Evolutionary conservation across 495 filamentous ascomycete genomes (phyloP), one percentile per base, ranked within the genome.

Genomic region (Podospora pseudoanserina): DNA sequence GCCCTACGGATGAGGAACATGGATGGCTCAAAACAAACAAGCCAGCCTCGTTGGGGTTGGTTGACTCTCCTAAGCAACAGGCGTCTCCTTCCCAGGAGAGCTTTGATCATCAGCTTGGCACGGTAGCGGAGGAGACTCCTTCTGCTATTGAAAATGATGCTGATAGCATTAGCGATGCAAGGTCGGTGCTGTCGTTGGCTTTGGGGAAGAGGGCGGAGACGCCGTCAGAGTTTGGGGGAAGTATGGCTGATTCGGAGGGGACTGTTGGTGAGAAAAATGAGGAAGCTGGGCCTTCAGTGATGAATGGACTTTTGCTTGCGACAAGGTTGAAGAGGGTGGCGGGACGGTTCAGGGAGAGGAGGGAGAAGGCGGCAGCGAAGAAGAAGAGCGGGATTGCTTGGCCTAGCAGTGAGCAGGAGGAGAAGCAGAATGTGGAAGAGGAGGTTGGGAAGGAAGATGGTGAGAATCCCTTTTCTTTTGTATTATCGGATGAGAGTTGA

Each of bases 351-450:
- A 55, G 20, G 26, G 11, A 6, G 62, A 65, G 11, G 27, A 55
- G 27, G 4, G 6, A n/a, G 63, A 65, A 4, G 63, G 39, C 9
- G 9, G 7, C 15, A 11, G 9, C 13, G 39, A 49, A 49, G 9
- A 49, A 16, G 39, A 70, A 6, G 56, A 18, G 56, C 20, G 56
- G 56, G 56, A 49, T 49, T 49, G 13, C 56, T 5, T 59, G 56
- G 56, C 56, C 56, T 59, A 59, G 56, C 20, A 59, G 26, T 59
- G 39, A 49, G 55, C 6, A 20, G 55, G 26, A 55, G 65, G 72
- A 72, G 49, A 65, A 69, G 0, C 73, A 71, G 64, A 76, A 76
- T 63, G 69, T 67, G 32, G 72, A 73, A 59, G 73, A 73, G 49
- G 69, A 70, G 61, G 67, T n/a, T n/a, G 55, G 7, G 39, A 49